Evolutionary conservation across 1,139 yeast genomes (phyloP), one percentile per base, ranked within the genome.

Genomic region (Tardiomyces blankii): DNA sequence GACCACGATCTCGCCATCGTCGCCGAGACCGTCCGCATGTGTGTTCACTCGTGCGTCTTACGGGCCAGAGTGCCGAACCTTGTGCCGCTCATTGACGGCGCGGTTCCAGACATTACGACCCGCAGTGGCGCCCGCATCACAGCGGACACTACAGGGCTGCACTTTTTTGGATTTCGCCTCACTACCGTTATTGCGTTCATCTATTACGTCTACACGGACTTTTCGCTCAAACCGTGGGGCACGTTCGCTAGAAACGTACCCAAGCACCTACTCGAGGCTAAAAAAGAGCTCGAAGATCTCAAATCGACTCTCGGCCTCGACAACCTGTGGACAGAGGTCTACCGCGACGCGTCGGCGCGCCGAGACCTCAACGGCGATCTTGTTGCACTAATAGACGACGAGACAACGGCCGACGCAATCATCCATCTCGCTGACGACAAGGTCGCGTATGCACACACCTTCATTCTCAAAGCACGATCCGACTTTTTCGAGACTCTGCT

Each of bases 401-500:
- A 44, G 12, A 43, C 44, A 5, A 38, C 49, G 3, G 48, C 53
- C n/a, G 72, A 69, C 48, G 61, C 67, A 6, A 49, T 49, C 0
- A 56, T 74, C 9, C 46, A 49, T 5, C 58, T 81, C 30, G 51
- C 62, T 1, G 80, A 77, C 53, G 77, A 73, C 5, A 61, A 59
- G 19, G 42, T 50, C 13, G 32, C 65, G 5, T 72, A 77, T 11
- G 35, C 35, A 4, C 78, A 78, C 54, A 73, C 82, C 4, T 68
- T 69, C 32, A 62, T 85, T 7, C 59, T 87, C 21, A 58, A 68
- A 3, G 62, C 77, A 0, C 65, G 94, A 47, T 75, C 81, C 41
- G 79, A 78, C 0, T 84, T 73, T 57, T 85, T 86, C 59, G 80
- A 77, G 49, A 73, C 83, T 0, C 52, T 77, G 2, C 68, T 82